A percentile compares a stretch with the other conserved stretches of the same genome.
Conservation (phyloP, 176 grass and related monocot species). For the Pontederia paniculata region DNA sequence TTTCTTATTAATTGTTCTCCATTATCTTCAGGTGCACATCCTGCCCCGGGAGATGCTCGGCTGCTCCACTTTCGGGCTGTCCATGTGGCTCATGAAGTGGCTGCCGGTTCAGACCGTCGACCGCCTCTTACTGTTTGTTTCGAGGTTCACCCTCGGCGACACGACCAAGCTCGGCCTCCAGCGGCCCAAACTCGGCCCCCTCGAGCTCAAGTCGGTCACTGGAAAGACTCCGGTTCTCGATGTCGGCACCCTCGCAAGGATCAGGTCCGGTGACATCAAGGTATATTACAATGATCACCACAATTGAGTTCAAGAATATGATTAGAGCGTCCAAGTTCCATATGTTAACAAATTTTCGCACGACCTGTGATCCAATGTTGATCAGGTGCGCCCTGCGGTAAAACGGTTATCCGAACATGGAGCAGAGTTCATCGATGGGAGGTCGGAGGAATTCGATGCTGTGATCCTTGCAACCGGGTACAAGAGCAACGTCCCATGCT, state of each 20-base stretch:
- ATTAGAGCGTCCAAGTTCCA: background rate
- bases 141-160: conserved; percentile 5
- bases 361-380: no score
- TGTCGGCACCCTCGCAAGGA: conserved; percentile 10
- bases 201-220: conserved; percentile 9
- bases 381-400: conserved; percentile 8
- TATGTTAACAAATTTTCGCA: no score
- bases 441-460: conserved; percentile 6
- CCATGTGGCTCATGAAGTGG: conserved; percentile 18
- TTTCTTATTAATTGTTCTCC: background rate
- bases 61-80: conserved; percentile 11
- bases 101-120: conserved; percentile 4
- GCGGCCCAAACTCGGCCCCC: conserved; percentile 9
- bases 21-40: conserved; percentile 6
- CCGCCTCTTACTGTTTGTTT: conserved; percentile 4
- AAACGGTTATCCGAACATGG: background rate
- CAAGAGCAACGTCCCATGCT: conserved; percentile 17
- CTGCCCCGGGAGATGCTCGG: conserved; percentile 12
- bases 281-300: background rate
- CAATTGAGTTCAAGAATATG: background rate
- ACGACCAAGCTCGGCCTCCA: conserved; percentile 4
- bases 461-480: conserved; percentile 10
- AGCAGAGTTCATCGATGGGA: conserved; percentile 6
- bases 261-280: conserved; percentile 8
- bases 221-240: conserved; percentile 19